Percentiles rank a stretch among this genome's conserved stretches.
Conservation (phyloP, 2,329 filamentous ascomycete genomes). For the Whalleya microplaca region DNA sequence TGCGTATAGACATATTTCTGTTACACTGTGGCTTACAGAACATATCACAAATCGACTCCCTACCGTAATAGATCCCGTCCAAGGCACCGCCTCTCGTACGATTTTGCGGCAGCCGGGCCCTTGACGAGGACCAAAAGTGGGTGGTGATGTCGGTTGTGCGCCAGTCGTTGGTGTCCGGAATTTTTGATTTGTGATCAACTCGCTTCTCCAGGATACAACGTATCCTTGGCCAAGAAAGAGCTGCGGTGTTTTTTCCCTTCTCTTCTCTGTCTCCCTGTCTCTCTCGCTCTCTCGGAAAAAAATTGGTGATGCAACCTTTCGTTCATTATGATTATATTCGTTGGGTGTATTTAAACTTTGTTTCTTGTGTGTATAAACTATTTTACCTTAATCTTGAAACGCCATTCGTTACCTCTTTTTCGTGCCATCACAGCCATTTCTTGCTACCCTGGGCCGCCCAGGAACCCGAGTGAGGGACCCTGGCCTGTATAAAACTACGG, state of each 20-base stretch:
- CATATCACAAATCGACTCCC: background rate
- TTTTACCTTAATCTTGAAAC: too few relatives aligned
- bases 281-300: background rate
- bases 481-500: background rate
- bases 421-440: background rate
- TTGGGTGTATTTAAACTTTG: too few relatives aligned
- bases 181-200: conserved; percentile 30
- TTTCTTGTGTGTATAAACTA: too few relatives aligned
- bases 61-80: background rate
- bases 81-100: conserved; percentile 14
- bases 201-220: background rate
- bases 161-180: conserved; percentile 1
- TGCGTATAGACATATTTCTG: too few relatives aligned
- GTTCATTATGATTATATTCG: background rate
- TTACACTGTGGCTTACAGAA: background rate
- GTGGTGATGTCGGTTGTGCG: background rate
- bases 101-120: conserved; percentile 6
- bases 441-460: background rate
- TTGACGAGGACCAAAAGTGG: conserved; percentile 6
- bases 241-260: background rate
- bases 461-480: background rate
- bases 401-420: too few relatives aligned
- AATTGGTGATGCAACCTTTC: background rate
- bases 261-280: background rate
- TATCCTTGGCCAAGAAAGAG: background rate